Conservation (phyloP, 2,329 filamentous ascomycete genomes). For the Salinomyces thailandicus region DNA sequence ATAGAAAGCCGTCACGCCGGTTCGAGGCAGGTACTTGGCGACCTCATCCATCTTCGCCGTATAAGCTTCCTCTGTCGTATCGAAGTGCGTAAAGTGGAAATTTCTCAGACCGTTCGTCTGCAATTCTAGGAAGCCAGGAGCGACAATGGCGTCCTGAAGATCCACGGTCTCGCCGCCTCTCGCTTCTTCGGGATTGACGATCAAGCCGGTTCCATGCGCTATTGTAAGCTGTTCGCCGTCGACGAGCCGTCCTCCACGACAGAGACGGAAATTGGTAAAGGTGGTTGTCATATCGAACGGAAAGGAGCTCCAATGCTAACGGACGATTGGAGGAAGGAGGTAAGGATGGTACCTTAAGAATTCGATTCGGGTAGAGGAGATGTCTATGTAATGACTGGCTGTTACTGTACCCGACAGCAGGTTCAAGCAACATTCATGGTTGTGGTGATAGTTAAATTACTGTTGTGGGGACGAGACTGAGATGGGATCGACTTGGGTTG, state of each 20-base stretch:
- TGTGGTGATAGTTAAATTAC: too few species aligned
- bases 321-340: too few species aligned
- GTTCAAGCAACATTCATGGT: too few species aligned
- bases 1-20: slow-evolving; percentile 45
- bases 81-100: slow-evolving; percentile 45
- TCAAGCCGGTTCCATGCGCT: slow-evolving; percentile 34
- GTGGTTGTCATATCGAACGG: slow-evolving; percentile 20
- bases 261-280: slow-evolving; percentile 38
- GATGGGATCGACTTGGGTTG: too few species aligned
- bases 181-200: slow-evolving; percentile 33
- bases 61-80: slow-evolving; percentile 32
- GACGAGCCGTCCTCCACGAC: slow-evolving; percentile 33
- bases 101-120: slow-evolving; percentile 46
- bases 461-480: too few species aligned
- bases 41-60: slow-evolving; percentile 34
- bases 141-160: slow-evolving; percentile 40
- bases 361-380: too few species aligned
- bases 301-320: too few species aligned
- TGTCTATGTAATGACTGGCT: too few species aligned
- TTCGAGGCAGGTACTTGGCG: slow-evolving; percentile 39
- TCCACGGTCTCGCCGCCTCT: slow-evolving; percentile 38
- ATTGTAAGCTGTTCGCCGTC: slow-evolving; percentile 34
- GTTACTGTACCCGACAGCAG: too few species aligned
- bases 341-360: too few species aligned
- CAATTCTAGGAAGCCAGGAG: slow-evolving; percentile 46